Conservation (phyloP, 1,284 basidiomycete species). For the Ceratobasidium sp. region DNA sequence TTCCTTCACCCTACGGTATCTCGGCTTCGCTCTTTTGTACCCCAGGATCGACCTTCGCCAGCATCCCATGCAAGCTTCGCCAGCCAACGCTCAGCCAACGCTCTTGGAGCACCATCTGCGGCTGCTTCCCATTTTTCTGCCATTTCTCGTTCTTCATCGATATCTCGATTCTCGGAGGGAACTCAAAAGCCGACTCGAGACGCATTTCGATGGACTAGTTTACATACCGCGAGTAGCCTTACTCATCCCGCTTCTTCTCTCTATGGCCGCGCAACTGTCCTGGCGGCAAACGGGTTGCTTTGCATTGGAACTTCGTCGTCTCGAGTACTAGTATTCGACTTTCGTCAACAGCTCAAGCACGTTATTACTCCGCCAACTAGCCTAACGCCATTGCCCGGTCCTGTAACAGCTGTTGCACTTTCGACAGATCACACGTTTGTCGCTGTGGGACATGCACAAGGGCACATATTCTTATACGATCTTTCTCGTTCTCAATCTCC, state of each 20-base stretch:
- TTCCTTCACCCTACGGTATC: constrained; percentile 82
- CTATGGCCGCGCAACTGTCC: constrained; percentile 74
- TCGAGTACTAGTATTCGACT: constrained; percentile 85
- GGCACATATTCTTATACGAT: constrained; percentile 89
- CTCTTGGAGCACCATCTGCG: constrained; percentile 57
- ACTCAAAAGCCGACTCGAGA: constrained; percentile 56
- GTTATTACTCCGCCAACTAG: constrained; percentile 49
- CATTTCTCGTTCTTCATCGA: constrained; percentile 71
- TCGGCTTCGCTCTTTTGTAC: constrained; percentile 74
- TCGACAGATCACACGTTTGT: constrained; percentile 95
- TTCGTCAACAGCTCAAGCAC: constrained; percentile 83
- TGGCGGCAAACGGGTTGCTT: constrained; percentile 87
- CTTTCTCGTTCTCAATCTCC: constrained; percentile 72
- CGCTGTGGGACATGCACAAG: constrained; percentile 86
- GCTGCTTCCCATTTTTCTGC: constrained; percentile 73
- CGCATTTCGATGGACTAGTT: constrained; percentile 80
- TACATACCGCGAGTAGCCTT: constrained; percentile 68
- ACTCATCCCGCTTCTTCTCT: constrained; percentile 58
- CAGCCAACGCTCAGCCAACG: constrained; percentile 56
- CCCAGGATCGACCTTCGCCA: constrained; percentile 57
- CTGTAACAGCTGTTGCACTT: constrained; percentile 90
- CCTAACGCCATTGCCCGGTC: constrained; percentile 67
- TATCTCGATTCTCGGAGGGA: constrained; percentile 59
- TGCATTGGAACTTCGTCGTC: constrained; percentile 88
- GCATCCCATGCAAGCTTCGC: constrained; percentile 59